Conservation (phyloP, 129 eudicot genomes). For the Artemisia argyi region DNA sequence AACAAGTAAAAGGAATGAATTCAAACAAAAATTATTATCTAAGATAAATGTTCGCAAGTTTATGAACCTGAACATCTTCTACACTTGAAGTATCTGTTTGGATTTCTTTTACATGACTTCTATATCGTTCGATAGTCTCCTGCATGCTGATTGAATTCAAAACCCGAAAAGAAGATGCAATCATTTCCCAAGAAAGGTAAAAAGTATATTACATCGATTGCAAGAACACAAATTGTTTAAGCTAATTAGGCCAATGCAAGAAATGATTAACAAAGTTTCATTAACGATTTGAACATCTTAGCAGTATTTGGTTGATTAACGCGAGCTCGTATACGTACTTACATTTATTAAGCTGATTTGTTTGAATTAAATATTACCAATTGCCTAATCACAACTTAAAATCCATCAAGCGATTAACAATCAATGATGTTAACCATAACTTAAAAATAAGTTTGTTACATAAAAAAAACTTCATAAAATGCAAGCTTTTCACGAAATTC, state of each 20-base stretch:
- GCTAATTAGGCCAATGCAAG: too few relatives aligned
- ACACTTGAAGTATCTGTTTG: slow-evolving; percentile 52
- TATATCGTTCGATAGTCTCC: slow-evolving; percentile 75
- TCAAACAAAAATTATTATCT: not conserved
- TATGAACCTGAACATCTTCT: slow-evolving; percentile 65
- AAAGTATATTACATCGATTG: not conserved
- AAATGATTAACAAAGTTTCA: too few relatives aligned
- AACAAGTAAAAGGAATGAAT: not conserved
- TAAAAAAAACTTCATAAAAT: not conserved
- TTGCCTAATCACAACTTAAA: too few relatives aligned
- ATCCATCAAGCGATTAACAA: too few relatives aligned
- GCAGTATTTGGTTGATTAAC: too few relatives aligned
- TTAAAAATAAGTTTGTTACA: too few relatives aligned
- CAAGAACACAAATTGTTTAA: not conserved
- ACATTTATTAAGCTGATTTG: too few relatives aligned
- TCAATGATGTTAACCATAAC: too few relatives aligned
- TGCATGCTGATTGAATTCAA: slow-evolving; percentile 63
- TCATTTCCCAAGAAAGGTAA: slow-evolving; percentile 4
- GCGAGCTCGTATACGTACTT: too few relatives aligned
- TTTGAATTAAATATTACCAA: too few relatives aligned
- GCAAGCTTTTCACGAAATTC: not conserved
- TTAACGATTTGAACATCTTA: too few relatives aligned
- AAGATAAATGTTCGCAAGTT: not conserved
- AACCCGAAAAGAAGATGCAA: slow-evolving; percentile 9
- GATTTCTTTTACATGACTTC: slow-evolving; percentile 56